These are phyloP conservation scores for Botrytis deweyae DNA, from an alignment of 2,329 filamentous ascomycete genomes.

Conservation along the genomic window DNA sequence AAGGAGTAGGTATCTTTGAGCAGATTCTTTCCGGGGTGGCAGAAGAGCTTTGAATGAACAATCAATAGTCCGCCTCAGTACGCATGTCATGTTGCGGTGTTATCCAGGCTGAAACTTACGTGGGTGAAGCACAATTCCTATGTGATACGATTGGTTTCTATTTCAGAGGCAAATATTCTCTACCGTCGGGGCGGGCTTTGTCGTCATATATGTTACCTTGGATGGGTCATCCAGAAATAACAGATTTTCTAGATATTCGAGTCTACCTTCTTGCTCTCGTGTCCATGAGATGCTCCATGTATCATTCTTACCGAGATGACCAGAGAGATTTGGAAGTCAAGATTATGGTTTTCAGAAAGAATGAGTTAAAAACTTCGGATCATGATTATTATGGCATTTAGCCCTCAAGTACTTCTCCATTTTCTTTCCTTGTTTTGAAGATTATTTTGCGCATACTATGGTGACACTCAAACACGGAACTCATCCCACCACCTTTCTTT, in stretches of 20 bases:
- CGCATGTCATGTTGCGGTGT: not conserved
- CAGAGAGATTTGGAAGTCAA: not conserved
- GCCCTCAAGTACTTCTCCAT: not conserved
- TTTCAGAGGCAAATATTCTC: not conserved
- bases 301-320: not conserved
- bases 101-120: not conserved
- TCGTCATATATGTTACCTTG: not conserved
- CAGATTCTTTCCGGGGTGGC: slow-evolving; percentile 46
- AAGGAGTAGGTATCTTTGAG: slow-evolving; percentile 61
- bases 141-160: not conserved
- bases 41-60: not conserved
- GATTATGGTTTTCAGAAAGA: no score
- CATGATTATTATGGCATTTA: not conserved
- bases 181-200: not conserved
- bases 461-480: not conserved
- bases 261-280: not conserved
- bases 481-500: not conserved
- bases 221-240: not conserved
- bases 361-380: not conserved
- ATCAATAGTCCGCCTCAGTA: not conserved
- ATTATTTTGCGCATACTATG: not conserved
- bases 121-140: no score
- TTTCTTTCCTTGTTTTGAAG: not conserved
- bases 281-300: not conserved
- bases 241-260: not conserved